Percentiles rank a stretch among this genome's conserved stretches.
phyloP scores from a whole-genome alignment of 345 rosid species.

The Sonneratia caseolaris region DNA sequence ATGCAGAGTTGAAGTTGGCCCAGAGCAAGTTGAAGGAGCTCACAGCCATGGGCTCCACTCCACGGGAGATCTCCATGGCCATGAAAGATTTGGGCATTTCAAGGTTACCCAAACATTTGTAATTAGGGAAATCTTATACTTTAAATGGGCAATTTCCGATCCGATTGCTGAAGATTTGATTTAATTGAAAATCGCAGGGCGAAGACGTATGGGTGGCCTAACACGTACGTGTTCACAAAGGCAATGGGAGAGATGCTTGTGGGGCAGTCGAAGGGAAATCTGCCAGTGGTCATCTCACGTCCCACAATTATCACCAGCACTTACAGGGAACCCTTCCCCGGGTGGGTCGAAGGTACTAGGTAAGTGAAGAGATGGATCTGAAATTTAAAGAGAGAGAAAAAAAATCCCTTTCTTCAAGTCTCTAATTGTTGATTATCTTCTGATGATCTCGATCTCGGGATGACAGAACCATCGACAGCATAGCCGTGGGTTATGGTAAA shows the following conservation, averaged over 20 bases:
- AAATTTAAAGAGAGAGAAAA: too few relatives aligned
- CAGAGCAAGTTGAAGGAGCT: slow-evolving; percentile 39
- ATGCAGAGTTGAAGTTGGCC: slow-evolving; percentile 33
- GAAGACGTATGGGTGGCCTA: slow-evolving; percentile 68
- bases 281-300: slow-evolving; percentile 47
- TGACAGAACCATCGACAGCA: slow-evolving; percentile 72
- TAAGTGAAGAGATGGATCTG: neutral
- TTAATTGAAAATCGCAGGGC: slow-evolving; percentile 32
- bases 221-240: slow-evolving; percentile 77
- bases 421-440: too few relatives aligned
- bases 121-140: neutral
- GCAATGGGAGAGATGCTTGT: slow-evolving; percentile 84
- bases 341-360: slow-evolving; percentile 85
- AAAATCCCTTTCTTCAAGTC: too few relatives aligned
- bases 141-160: neutral
- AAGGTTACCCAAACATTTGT: slow-evolving; percentile 23
- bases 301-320: slow-evolving; percentile 75
- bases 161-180: neutral
- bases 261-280: slow-evolving; percentile 27
- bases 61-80: slow-evolving; percentile 25
- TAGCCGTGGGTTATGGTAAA: slow-evolving; percentile 61
- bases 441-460: neutral
- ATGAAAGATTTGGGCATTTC: slow-evolving; percentile 53
- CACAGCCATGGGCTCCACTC: slow-evolving; percentile 22
- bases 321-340: slow-evolving; percentile 61